These are phyloP conservation scores for Platismatia glauca DNA, from an alignment of 495 filamentous ascomycete genomes.

Conservation along the genomic window DNA sequence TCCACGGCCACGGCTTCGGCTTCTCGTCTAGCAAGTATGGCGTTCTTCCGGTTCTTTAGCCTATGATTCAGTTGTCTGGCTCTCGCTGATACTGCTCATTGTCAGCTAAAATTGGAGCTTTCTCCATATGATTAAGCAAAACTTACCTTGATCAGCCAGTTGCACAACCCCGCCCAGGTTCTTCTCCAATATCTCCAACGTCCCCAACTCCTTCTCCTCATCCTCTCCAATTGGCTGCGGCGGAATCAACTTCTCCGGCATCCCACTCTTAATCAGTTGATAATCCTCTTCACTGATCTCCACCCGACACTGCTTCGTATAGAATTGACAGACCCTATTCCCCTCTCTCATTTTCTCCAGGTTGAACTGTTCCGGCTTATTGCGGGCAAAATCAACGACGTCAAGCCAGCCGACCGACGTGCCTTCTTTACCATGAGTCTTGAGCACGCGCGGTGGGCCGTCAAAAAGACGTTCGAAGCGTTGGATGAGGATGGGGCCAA, in stretches of 20 bases:
- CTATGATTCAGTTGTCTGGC: slow-evolving; percentile 77
- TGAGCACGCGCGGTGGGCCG: slow-evolving; percentile 62
- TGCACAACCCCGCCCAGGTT: slow-evolving; percentile 65
- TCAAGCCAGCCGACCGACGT: slow-evolving; percentile 68
- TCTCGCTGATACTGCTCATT: slow-evolving; percentile 54
- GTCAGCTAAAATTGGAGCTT: slow-evolving; percentile 18
- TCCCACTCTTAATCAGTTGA: slow-evolving; percentile 68
- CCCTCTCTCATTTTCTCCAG: slow-evolving; percentile 60
- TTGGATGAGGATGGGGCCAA: slow-evolving; percentile 73
- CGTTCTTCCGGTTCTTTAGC: slow-evolving; percentile 63
- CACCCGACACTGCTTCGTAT: slow-evolving; percentile 68
- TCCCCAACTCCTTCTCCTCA: slow-evolving; percentile 75
- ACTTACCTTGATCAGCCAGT: slow-evolving; percentile 69
- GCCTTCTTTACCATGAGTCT: slow-evolving; percentile 53
- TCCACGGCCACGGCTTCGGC: slow-evolving; percentile 35
- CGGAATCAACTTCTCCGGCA: slow-evolving; percentile 74
- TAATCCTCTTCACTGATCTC: slow-evolving; percentile 86
- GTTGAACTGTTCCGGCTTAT: slow-evolving; percentile 70
- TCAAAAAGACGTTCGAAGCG: slow-evolving; percentile 81
- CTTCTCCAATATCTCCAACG: slow-evolving; percentile 72
- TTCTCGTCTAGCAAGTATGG: slow-evolving; percentile 54
- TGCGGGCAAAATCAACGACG: slow-evolving; percentile 73
- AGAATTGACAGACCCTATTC: slow-evolving; percentile 65
- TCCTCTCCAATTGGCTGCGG: slow-evolving; percentile 77
- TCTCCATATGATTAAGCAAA: neutral